Conservation (phyloP, 805 yeast species). For the Candida pseudofarinosa region DNA sequence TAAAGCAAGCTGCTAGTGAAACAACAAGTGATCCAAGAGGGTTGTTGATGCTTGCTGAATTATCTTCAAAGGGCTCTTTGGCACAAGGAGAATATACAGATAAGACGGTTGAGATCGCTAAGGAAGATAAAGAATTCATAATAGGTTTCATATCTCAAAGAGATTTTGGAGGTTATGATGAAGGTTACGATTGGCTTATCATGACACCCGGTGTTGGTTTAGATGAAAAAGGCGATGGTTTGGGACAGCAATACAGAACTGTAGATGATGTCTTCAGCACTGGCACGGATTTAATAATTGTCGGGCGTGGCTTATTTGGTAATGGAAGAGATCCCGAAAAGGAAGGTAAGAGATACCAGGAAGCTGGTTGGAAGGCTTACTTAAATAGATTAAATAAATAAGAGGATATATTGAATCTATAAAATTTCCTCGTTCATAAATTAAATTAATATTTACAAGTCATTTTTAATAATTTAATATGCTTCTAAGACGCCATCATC, state of each 20-base stretch:
- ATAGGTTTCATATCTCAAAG: constrained; percentile 95
- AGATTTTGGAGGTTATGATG: constrained; percentile 77
- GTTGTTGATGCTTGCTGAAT: constrained; percentile 89
- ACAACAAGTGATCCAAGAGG: constrained; percentile 80
- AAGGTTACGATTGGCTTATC: constrained; percentile 90
- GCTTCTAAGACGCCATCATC: constrained; percentile 13
- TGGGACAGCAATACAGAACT: constrained; percentile 96
- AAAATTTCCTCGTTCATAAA: not conserved
- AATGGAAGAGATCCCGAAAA: constrained; percentile 87
- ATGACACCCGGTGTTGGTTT: constrained; percentile 99
- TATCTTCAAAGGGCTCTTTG: constrained; percentile 88
- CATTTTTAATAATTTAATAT: not conserved
- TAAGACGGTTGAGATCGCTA: constrained; percentile 86
- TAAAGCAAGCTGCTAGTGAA: constrained; percentile 74
- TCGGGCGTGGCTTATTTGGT: constrained; percentile 96
- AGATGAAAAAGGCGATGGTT: constrained; percentile 91
- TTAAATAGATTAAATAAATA: constrained; percentile 27
- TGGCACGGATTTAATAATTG: constrained; percentile 94
- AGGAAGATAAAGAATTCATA: constrained; percentile 80
- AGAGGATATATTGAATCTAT: not conserved
- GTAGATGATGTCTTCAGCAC: constrained; percentile 77
- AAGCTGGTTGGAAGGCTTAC: constrained; percentile 96
- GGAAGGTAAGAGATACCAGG: constrained; percentile 84
- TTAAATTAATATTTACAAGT: not conserved
- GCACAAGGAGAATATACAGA: constrained; percentile 90